Conservation (phyloP, 352 stramenopile genomes). For the Pilasporangium apinafurcum region DNA sequence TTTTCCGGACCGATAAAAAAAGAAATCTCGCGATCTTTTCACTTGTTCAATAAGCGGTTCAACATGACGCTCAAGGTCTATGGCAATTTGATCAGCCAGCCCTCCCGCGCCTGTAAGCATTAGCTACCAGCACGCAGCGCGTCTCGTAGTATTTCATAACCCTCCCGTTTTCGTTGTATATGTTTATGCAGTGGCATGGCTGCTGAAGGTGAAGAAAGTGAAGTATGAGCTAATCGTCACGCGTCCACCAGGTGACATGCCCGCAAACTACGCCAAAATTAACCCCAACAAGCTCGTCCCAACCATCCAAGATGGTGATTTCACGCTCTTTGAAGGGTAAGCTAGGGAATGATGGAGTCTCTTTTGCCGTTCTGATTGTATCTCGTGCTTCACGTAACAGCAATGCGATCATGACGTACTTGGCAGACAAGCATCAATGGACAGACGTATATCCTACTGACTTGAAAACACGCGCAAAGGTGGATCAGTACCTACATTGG, state of each 20-base stretch:
- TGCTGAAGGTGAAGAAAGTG: slow-evolving; percentile 34
- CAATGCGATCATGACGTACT: slow-evolving; percentile 12
- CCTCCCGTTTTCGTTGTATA: too few species aligned
- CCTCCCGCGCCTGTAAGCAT: slow-evolving; percentile 6
- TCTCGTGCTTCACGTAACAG: not conserved
- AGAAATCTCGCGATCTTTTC: not conserved
- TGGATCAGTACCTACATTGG: slow-evolving; percentile 67
- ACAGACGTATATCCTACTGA: slow-evolving; percentile 35
- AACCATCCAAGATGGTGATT: slow-evolving; percentile 44
- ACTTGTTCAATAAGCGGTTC: not conserved
- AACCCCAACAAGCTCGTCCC: slow-evolving; percentile 49
- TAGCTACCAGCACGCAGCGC: too few species aligned
- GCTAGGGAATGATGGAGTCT: too few species aligned
- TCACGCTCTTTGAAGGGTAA: slow-evolving; percentile 47
- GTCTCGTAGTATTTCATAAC: too few species aligned
- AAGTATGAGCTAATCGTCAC: slow-evolving; percentile 35
- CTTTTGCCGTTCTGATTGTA: not conserved
- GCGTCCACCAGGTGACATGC: slow-evolving; percentile 17
- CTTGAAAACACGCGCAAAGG: slow-evolving; percentile 34
- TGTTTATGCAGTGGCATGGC: slow-evolving; percentile 19
- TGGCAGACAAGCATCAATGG: slow-evolving; percentile 11
- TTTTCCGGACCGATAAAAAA: too few species aligned
- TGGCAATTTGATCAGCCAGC: slow-evolving; percentile 11
- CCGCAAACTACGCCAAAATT: slow-evolving; percentile 39
- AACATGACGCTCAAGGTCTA: slow-evolving; percentile 12